Conservation (phyloP, 768 basidiomycete genomes). For the Lentinus tigrinus region DNA sequence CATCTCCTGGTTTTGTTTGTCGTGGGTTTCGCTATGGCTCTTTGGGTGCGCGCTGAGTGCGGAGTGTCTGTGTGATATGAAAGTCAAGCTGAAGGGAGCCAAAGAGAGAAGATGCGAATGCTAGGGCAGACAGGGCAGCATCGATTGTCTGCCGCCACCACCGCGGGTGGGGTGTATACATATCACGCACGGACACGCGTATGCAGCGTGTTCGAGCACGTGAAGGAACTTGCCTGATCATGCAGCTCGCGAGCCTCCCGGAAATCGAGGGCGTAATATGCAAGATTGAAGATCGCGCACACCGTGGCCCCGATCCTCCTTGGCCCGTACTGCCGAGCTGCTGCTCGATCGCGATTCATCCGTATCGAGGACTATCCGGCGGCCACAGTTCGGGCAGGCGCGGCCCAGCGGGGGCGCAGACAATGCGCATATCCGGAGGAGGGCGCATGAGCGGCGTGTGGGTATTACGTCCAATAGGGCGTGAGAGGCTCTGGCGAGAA, state of each 20-base stretch:
- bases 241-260: not conserved
- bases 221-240: constrained; percentile 15
- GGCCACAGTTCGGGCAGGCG: not conserved
- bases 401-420: not conserved
- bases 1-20: constrained; percentile 8
- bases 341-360: not conserved
- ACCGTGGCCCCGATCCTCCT: not conserved
- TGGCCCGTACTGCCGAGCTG: not conserved
- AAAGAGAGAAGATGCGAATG: not conserved
- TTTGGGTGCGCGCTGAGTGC: too few species aligned
- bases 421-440: too few species aligned
- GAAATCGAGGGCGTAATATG: not conserved
- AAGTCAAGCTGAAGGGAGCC: too few species aligned
- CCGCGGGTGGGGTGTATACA: constrained; percentile 3
- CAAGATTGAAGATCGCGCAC: not conserved
- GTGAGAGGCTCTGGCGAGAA: not conserved
- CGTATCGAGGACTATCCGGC: not conserved
- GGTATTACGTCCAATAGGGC: not conserved
- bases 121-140: not conserved
- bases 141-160: not conserved
- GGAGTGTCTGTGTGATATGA: too few species aligned
- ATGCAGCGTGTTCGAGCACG: constrained; percentile 30
- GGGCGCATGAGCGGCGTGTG: not conserved
- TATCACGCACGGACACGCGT: constrained; percentile 25
- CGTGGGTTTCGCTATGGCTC: not conserved